Percentiles rank a stretch among this genome's conserved stretches.
Conservation (phyloP, 495 filamentous ascomycete genomes). For the Emericellopsis terricola region DNA sequence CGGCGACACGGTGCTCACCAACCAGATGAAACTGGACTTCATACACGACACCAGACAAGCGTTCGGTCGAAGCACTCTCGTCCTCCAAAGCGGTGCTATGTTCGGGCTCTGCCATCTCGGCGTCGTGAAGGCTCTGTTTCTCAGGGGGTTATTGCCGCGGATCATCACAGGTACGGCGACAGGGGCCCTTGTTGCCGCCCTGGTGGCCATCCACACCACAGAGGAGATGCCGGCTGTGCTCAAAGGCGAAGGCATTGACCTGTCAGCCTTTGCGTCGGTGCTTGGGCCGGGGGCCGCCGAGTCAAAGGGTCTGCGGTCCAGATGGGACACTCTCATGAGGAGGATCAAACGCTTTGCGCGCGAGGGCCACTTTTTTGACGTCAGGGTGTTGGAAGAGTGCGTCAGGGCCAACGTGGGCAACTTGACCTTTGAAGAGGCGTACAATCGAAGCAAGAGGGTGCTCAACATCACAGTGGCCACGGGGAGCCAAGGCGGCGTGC, state of each 20-base stretch:
- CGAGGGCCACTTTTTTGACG: constrained; percentile 73
- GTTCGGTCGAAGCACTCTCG: constrained; percentile 71
- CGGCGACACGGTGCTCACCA: constrained; percentile 33
- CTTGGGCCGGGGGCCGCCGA: constrained; percentile 3
- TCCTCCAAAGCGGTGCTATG: constrained; percentile 80
- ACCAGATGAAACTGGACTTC: constrained; percentile 73
- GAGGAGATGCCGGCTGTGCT: constrained; percentile 66
- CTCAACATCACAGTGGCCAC: constrained; percentile 85
- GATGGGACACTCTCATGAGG: constrained; percentile 38
- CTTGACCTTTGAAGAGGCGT: constrained; percentile 88
- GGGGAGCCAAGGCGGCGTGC: constrained; percentile 52
- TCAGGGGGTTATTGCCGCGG: constrained; percentile 66
- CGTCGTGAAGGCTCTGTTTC: constrained; percentile 74
- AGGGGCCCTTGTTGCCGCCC: constrained; percentile 75
- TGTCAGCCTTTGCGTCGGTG: constrained; percentile 51
- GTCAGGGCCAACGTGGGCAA: constrained; percentile 75
- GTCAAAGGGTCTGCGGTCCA: constrained; percentile 19
- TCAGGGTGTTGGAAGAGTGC: constrained; percentile 66
- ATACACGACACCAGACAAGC: constrained; percentile 81
- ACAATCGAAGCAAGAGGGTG: constrained; percentile 65
- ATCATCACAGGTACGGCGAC: constrained; percentile 88
- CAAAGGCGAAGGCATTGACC: constrained; percentile 61
- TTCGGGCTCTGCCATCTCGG: constrained; percentile 87
- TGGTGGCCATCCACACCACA: constrained; percentile 79
- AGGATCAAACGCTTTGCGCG: constrained; percentile 45